Evolutionary conservation across 331 rosid species (phyloP).

Genomic region (Arachis monticola): DNA sequence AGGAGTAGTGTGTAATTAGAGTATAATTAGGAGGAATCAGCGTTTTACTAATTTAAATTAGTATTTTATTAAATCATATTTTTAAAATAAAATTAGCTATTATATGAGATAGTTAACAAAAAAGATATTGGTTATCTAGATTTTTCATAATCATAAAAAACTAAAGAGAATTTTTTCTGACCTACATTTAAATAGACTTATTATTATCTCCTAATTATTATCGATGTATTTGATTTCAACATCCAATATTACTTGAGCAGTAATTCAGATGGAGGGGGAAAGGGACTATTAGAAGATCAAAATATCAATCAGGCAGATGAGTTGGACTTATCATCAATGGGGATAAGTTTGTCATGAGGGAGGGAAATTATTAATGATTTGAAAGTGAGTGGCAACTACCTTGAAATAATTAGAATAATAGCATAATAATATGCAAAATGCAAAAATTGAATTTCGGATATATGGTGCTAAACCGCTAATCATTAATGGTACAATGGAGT

Average conservation of each 20-base stretch:
- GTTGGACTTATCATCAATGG: conserved; percentile 29
- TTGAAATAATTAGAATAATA: conserved; percentile 29
- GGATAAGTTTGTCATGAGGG: conserved; percentile 42
- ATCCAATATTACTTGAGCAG: conserved; percentile 24
- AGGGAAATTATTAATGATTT: conserved; percentile 34
- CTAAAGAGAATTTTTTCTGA: background rate
- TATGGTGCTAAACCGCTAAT: conserved; percentile 20
- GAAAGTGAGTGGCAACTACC: conserved; percentile 41
- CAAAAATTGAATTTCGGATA: conserved; percentile 29
- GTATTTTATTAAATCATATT: too few relatives aligned
- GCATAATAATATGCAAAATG: background rate
- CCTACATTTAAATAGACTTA: conserved; percentile 17
- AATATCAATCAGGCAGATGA: conserved; percentile 43
- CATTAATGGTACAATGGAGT: conserved; percentile 40
- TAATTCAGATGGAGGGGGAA: conserved; percentile 29
- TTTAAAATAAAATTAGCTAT: too few relatives aligned
- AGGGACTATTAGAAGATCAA: conserved; percentile 30
- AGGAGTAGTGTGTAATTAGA: too few relatives aligned
- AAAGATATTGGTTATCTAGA: background rate
- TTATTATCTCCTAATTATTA: conserved; percentile 5
- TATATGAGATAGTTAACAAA: background rate
- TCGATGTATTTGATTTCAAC: conserved; percentile 32
- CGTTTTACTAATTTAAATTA: too few relatives aligned
- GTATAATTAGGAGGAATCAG: too few relatives aligned
- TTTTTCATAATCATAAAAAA: too few relatives aligned